A percentile compares a stretch with the other conserved stretches of the same genome.
phyloP scores from a whole-genome alignment of 2,329 filamentous ascomycete genomes.

The Catunica adiposa region DNA sequence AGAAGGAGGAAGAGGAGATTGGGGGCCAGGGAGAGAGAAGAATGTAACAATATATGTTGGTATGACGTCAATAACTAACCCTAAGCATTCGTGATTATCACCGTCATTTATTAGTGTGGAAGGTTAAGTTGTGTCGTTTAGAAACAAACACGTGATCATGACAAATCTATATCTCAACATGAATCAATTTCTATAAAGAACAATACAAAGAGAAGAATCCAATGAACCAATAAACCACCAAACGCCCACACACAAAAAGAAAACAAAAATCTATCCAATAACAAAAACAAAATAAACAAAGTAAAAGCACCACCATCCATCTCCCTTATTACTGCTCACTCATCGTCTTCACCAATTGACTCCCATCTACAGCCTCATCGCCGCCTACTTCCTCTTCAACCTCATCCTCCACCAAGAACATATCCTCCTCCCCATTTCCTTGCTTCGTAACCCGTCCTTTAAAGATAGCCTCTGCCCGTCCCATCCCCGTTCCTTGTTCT shows the following conservation, averaged over 20 bases:
- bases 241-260: background rate
- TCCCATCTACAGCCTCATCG: background rate
- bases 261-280: background rate
- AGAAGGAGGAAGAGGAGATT: no score
- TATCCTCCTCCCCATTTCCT: constrained; percentile 12
- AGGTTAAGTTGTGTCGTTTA: no score
- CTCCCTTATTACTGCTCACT: background rate
- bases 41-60: no score
- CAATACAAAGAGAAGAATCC: background rate
- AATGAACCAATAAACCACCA: background rate
- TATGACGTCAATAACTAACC: no score
- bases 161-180: no score
- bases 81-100: no score
- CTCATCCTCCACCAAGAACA: constrained; percentile 12
- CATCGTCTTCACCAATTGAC: background rate
- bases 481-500: background rate
- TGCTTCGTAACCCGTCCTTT: constrained; percentile 6
- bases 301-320: background rate
- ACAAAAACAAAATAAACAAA: background rate
- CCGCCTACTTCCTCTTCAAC: no score
- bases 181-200: no score
- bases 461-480: background rate
- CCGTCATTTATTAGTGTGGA: no score
- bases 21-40: no score
- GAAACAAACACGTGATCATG: no score